Evolutionary conservation across 805 yeast species (phyloP), one percentile per base, ranked within the genome.

Genomic region (Vanderwaltozyma tropicalis): DNA sequence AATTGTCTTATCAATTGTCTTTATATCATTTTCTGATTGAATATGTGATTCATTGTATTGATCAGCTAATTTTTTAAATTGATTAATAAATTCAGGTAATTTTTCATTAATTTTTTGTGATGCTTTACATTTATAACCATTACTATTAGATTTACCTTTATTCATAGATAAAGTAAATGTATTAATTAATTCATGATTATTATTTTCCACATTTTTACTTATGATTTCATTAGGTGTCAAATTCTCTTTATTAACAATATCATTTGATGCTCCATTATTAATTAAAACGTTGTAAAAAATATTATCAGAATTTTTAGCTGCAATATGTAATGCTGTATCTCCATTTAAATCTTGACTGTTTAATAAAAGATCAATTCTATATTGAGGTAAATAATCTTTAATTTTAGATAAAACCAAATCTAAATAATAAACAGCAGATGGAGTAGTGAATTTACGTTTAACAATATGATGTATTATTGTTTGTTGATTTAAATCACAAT

Each of bases 401-500:
- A 88, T 63, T 57, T 82, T 86, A 20, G 80, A 79, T 45, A 89
- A 67, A 29, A 88, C 62, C 11, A 78, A 71, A 52, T 82, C 92
- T 47, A 85, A 63, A 57, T 92, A 89, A 58, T 88, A 88, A 27
- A 82, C 65, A 9, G 95, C 83, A 7, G 95, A 78, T 1, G 88
- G 82, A 13, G 80, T 68, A 45, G 85, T 75, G 14, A 80, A 71
- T 76, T 71, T 24, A 83, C 78, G 42, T 80, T 76, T 48, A 66
- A 71, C 83, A 41, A 89, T 78, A 55, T 87, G 92, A 56, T 92
- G 98, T 34, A 92, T 62, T 0, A 94, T 78, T 0, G 95, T 86
- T 48, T 84, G 76, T 14, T 77, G 78, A 37, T 73, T 71, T 9
- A 69, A 63, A 61, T 92, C 97, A 9, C 81, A 69, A 55, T 80